Conservation (phyloP, 1,139 yeast genomes). For the Blastobotrys malaysiensis region DNA sequence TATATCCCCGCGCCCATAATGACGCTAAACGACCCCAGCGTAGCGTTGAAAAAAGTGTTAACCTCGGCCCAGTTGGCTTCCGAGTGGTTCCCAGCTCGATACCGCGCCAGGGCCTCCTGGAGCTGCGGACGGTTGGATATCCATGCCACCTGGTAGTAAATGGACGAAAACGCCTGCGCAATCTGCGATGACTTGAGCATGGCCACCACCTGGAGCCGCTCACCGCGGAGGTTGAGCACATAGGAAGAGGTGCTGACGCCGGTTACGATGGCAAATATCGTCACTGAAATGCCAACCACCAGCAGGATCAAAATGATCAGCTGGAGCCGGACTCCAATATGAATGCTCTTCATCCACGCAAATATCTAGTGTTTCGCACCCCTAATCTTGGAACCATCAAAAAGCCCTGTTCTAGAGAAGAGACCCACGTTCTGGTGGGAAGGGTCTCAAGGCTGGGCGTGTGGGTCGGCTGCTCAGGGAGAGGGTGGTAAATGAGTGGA, state of each 20-base stretch:
- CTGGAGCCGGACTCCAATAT: constrained; percentile 48
- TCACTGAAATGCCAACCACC: constrained; percentile 69
- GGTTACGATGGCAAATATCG: constrained; percentile 70
- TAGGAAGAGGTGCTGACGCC: constrained; percentile 72
- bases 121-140: constrained; percentile 59
- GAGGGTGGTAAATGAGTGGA: no score
- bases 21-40: constrained; percentile 29
- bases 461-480: no score
- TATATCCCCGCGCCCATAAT: constrained; percentile 66
- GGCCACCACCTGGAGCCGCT: constrained; percentile 69
- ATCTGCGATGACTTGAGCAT: constrained; percentile 77
- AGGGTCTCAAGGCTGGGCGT: not conserved
- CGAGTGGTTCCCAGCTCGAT: constrained; percentile 67
- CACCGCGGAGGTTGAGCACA: constrained; percentile 58
- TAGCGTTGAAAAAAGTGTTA: constrained; percentile 55
- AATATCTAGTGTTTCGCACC: no score
- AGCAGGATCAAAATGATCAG: constrained; percentile 72
- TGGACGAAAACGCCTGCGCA: constrained; percentile 55
- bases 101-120: constrained; percentile 53
- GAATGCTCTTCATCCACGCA: constrained; percentile 22
- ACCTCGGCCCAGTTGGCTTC: constrained; percentile 42
- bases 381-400: not conserved
- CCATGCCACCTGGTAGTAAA: constrained; percentile 67
- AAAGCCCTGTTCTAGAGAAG: not conserved
- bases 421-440: not conserved